Evolutionary conservation across 2,329 filamentous ascomycete species (phyloP), one percentile per base, ranked within the genome.

Genomic region (Penicillium decumbens): DNA sequence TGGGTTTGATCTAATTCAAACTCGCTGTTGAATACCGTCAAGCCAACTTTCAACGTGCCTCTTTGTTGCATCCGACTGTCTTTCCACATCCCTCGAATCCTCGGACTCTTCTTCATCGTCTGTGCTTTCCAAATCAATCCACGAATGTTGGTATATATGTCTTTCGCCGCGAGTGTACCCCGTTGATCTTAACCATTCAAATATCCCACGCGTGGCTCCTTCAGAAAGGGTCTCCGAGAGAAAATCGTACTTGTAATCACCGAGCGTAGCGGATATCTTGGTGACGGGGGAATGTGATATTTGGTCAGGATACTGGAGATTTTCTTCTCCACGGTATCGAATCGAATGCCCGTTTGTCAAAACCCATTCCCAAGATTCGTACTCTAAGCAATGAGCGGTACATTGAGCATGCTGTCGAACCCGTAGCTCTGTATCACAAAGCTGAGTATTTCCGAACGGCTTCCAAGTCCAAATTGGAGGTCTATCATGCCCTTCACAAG

Each of bases 351-450:
- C 0, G 7, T 55, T 50, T 37, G 44, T 38, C 24, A 57, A 51
- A 6, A 49, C 33, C 58, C 58, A 63, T 27, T 59, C 39, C 58
- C 57, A 63, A 42, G 24, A 43, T 29, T 54, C 20, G 40, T 62
- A 62, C 42, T 63, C 47, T n/a, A 64, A 18, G 15, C 42, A 60
- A 49, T 62, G 53, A 37, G 6, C 30, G 13, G 15, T 27, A 35
- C 60, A 64, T 32, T 42, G 45, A 40, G 50, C 49, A 51, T 63
- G 61, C 10, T 58, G 30, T 40, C 45, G 54, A 15, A 61, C 51
- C 23, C 33, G 0, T 0, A 59, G 44, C 28, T 59, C 56, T 37
- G 62, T 52, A 45, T 62, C 58, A 12, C 20, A 32, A 30, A 59
- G 41, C 15, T 29, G 25, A 9, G 59, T 60, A 25, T 2, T 7